These are phyloP conservation scores for Fusarium clavum DNA, from an alignment of 2,329 filamentous ascomycete genomes.

Conservation along the genomic window DNA sequence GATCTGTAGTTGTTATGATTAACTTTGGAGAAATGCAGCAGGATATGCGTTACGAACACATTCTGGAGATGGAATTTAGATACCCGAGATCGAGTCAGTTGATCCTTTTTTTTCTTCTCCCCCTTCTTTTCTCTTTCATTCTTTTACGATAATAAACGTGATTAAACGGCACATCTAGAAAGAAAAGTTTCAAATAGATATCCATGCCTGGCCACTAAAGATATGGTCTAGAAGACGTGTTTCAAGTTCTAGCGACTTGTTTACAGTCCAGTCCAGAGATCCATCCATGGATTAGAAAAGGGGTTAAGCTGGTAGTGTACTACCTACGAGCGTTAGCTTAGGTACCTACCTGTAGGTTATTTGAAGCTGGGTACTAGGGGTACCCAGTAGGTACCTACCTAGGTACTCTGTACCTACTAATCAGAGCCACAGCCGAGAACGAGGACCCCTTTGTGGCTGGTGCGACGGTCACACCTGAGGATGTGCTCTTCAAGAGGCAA, in stretches of 20 bases:
- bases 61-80: slow-evolving; percentile 18
- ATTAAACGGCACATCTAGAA: neutral
- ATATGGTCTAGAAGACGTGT: slow-evolving; percentile 29
- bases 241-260: slow-evolving; percentile 28
- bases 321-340: slow-evolving; percentile 21
- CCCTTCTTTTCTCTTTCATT: neutral
- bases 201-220: neutral
- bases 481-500: neutral
- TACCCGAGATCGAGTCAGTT: slow-evolving; percentile 28
- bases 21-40: neutral
- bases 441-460: slow-evolving; percentile 23
- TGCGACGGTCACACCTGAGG: neutral
- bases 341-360: neutral
- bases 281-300: slow-evolving; percentile 25
- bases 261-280: neutral
- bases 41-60: slow-evolving; percentile 6
- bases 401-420: too few relatives aligned
- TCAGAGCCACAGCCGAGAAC: slow-evolving; percentile 11
- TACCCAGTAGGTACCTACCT: too few relatives aligned
- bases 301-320: slow-evolving; percentile 21
- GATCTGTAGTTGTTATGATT: slow-evolving; percentile 10
- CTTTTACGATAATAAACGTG: neutral
- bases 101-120: neutral
- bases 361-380: slow-evolving; percentile 17
- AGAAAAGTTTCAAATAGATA: slow-evolving; percentile 3